A percentile compares a stretch with the other conserved stretches of the same genome.
These are phyloP conservation scores for Phytophthora constricta DNA, from an alignment of 352 stramenopile genomes.

Conservation along the genomic window DNA sequence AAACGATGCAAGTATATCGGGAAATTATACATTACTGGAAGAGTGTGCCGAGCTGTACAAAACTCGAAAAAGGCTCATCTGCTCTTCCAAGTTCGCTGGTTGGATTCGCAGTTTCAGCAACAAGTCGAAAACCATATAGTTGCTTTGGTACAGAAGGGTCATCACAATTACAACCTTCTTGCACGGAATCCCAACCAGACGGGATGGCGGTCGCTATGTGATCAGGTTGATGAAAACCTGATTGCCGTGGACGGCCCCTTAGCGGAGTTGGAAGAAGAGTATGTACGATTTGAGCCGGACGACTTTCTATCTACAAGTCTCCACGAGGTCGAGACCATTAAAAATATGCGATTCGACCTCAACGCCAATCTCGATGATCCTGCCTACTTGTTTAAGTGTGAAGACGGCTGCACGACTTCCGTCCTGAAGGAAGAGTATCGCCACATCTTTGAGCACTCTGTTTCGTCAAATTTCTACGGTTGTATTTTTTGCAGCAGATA, in stretches of 20 bases:
- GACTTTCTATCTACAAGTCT: not conserved
- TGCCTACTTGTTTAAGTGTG: not conserved
- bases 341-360: constrained; percentile 19
- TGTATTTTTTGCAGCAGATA: constrained; percentile 34
- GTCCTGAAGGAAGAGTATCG: constrained; percentile 16
- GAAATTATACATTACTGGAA: not conserved
- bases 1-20: too few relatives aligned
- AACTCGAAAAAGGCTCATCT: too few relatives aligned
- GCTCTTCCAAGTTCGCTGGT: constrained; percentile 9
- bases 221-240: too few relatives aligned
- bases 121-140: constrained; percentile 2
- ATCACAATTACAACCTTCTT: constrained; percentile 12
- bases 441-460: constrained; percentile 30
- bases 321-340: constrained; percentile 7
- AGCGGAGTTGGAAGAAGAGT: constrained; percentile 8
- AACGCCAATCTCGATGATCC: too few relatives aligned
- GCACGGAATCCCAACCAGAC: not conserved
- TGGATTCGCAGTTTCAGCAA: constrained; percentile 14
- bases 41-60: constrained; percentile 2
- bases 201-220: constrained; percentile 4
- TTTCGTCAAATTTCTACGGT: constrained; percentile 33
- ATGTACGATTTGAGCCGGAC: constrained; percentile 3
- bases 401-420: not conserved
- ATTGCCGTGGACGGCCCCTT: too few relatives aligned
- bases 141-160: not conserved